These are phyloP conservation scores for Carex myosuroides DNA, from an alignment of 176 grass and related monocot species.

Conservation along the genomic window DNA sequence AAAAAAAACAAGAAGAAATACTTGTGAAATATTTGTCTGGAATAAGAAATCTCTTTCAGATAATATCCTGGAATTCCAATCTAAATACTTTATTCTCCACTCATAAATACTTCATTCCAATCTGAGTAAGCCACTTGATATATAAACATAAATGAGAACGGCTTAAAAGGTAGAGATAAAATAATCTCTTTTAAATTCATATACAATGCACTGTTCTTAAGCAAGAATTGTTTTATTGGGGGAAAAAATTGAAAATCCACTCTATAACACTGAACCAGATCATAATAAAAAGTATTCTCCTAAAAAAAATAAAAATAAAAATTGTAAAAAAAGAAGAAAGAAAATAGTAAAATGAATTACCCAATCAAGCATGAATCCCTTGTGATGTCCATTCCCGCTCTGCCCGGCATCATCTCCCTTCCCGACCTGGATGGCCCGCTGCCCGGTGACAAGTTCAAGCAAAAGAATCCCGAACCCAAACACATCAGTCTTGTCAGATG, in stretches of 20 bases:
- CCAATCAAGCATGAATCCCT: conserved; percentile 92
- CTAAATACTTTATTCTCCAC: background rate
- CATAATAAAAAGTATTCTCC: background rate
- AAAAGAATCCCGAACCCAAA: conserved; percentile 86
- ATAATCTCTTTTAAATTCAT: too few species aligned
- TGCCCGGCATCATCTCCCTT: conserved; percentile 38
- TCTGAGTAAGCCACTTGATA: background rate
- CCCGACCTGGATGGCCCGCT: conserved; percentile 63
- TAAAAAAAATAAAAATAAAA: too few species aligned
- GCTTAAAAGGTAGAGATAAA: background rate
- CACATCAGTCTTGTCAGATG: conserved; percentile 75
- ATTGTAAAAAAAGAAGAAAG: background rate
- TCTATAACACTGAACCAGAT: background rate
- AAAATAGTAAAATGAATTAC: conserved; percentile 36
- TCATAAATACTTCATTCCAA: background rate
- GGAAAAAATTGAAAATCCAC: background rate
- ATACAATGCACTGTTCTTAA: background rate
- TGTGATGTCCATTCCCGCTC: conserved; percentile 29
- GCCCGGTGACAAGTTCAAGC: conserved; percentile 71
- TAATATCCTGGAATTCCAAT: background rate
- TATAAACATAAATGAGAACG: background rate
- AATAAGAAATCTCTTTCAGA: background rate
- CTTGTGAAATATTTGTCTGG: background rate
- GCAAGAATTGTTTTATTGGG: background rate
- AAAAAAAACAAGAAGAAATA: background rate